These are phyloP conservation scores for Fraxinus dipetala DNA, from an alignment of 305 asterid species.

Conservation along the genomic window DNA sequence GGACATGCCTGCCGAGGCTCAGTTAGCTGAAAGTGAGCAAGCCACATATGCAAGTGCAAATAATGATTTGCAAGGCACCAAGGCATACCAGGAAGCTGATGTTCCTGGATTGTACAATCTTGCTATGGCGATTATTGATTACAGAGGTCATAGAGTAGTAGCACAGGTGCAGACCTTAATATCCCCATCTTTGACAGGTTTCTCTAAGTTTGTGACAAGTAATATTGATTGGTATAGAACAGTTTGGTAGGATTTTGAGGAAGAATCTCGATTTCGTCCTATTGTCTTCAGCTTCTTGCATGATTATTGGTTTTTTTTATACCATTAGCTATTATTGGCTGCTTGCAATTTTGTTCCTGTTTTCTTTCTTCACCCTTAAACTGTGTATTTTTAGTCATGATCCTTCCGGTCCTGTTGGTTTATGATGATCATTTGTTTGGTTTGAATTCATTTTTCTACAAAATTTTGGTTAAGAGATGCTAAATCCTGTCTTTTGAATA, in stretches of 20 bases:
- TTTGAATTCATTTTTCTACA: not conserved
- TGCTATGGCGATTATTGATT: slow-evolving; percentile 95
- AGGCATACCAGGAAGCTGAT: slow-evolving; percentile 96
- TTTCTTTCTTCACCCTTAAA: not conserved
- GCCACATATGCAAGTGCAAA: slow-evolving; percentile 97
- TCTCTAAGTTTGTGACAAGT: slow-evolving; percentile 5
- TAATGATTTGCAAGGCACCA: slow-evolving; percentile 95
- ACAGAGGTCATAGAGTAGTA: slow-evolving; percentile 93
- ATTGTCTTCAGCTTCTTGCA: not conserved
- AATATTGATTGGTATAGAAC: slow-evolving; percentile 1
- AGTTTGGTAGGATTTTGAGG: slow-evolving; percentile 8
- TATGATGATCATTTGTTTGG: not conserved
- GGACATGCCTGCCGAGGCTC: slow-evolving; percentile 56
- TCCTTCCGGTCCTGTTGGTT: not conserved
- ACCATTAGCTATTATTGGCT: not conserved
- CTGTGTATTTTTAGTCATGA: not conserved
- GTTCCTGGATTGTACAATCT: slow-evolving; percentile 88
- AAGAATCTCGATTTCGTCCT: not conserved
- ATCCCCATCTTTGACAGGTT: slow-evolving; percentile 8
- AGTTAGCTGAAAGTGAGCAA: slow-evolving; percentile 93
- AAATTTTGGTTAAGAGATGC: not conserved
- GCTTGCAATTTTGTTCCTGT: not conserved
- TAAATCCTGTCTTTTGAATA: not conserved
- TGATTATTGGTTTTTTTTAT: not conserved
- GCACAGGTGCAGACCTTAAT: slow-evolving; percentile 66